Conservation (phyloP, 2,329 filamentous ascomycete genomes). For the Fusarium sp. region DNA sequence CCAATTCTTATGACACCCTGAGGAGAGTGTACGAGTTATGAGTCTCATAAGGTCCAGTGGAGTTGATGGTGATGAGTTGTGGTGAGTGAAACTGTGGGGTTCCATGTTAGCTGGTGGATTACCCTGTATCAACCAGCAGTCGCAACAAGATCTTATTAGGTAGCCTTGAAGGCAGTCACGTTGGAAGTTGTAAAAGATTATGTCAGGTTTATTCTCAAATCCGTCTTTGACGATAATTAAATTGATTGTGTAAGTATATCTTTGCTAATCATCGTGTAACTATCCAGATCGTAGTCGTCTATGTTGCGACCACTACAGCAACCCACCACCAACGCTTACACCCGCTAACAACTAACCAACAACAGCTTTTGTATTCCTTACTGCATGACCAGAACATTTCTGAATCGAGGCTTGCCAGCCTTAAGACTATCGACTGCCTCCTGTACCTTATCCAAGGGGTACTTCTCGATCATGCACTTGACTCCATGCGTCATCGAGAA, state of each 20-base stretch:
- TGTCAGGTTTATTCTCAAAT: too few species aligned
- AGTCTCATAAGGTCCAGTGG: not conserved
- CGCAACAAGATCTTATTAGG: too few species aligned
- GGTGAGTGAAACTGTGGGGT: slow-evolving; percentile 19
- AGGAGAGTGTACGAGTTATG: not conserved
- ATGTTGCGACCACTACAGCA: not conserved
- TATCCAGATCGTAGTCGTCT: too few species aligned
- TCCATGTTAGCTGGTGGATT: not conserved
- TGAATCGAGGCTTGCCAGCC: slow-evolving; percentile 58
- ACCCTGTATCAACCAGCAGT: not conserved
- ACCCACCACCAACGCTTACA: not conserved
- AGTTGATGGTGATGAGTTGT: slow-evolving; percentile 4
- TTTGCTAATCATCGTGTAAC: not conserved
- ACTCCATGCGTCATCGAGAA: slow-evolving; percentile 72
- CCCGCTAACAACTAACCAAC: not conserved
- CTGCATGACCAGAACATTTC: slow-evolving; percentile 55
- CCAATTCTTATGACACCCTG: too few species aligned
- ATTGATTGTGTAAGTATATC: too few species aligned
- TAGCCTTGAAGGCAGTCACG: not conserved
- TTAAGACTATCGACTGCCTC: slow-evolving; percentile 57
- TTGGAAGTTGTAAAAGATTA: not conserved
- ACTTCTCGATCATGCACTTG: slow-evolving; percentile 73
- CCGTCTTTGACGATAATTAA: too few species aligned
- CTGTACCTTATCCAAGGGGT: slow-evolving; percentile 63
- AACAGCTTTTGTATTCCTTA: not conserved